These are phyloP conservation scores for Abortiporus biennis DNA, from an alignment of 1,284 basidiomycete species.

Conservation along the genomic window DNA sequence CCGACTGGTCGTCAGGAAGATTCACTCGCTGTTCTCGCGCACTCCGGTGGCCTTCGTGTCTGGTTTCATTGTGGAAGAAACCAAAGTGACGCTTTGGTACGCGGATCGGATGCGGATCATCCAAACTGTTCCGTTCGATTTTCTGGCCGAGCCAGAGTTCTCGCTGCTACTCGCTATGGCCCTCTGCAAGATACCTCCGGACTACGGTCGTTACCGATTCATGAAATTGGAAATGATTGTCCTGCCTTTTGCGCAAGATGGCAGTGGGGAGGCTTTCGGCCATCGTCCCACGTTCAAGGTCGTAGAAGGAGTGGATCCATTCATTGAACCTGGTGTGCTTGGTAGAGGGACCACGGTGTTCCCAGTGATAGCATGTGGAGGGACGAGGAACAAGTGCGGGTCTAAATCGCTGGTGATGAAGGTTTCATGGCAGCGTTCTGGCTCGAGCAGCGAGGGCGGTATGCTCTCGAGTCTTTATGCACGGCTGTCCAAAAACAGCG, in stretches of 20 bases:
- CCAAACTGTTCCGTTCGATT: constrained; percentile 13
- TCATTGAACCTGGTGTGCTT: neutral
- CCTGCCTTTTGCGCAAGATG: too few species aligned
- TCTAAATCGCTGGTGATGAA: constrained; percentile 7
- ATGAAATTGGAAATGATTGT: too few species aligned
- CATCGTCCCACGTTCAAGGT: too few species aligned
- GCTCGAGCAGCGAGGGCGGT: neutral
- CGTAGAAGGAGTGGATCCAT: too few species aligned
- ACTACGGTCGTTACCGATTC: too few species aligned
- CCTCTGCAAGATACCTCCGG: too few species aligned
- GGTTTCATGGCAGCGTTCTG: constrained; percentile 5
- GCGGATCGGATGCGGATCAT: constrained; percentile 11
- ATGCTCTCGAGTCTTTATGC: neutral
- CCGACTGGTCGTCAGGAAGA: too few species aligned
- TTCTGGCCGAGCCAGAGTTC: constrained; percentile 9
- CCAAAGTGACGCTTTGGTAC: constrained; percentile 1
- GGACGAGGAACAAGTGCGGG: too few species aligned
- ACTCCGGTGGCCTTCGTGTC: too few species aligned
- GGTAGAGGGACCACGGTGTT: constrained; percentile 8
- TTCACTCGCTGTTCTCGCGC: too few species aligned
- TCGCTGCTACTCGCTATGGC: constrained; percentile 15
- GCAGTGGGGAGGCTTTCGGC: too few species aligned
- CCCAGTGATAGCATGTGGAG: constrained; percentile 3
- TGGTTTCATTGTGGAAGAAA: constrained; percentile 1
- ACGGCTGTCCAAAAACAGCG: too few species aligned